A percentile compares a stretch with the other conserved stretches of the same genome.
Conservation (phyloP, 805 yeast genomes). For the Metschnikowia dekortorum region DNA sequence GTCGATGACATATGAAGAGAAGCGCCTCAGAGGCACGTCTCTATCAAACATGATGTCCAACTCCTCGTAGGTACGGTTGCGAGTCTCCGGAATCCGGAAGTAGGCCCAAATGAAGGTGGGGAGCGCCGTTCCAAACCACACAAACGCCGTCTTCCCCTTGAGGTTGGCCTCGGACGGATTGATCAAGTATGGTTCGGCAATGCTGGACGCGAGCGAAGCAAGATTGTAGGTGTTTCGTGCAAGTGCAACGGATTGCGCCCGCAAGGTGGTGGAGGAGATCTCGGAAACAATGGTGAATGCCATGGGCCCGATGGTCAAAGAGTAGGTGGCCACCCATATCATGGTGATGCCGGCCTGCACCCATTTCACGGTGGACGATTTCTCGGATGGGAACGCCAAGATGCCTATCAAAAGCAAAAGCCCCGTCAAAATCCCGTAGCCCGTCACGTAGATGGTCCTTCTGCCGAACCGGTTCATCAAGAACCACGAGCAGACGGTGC, state of each 20-base stretch:
- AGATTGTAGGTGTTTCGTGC: constrained; percentile 10
- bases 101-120: constrained; percentile 27
- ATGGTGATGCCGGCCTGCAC: constrained; percentile 21
- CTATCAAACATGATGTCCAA: constrained; percentile 10
- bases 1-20: constrained; percentile 3
- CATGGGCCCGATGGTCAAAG: constrained; percentile 10
- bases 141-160: constrained; percentile 12
- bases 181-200: constrained; percentile 9
- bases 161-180: constrained; percentile 11
- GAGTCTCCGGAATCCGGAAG: constrained; percentile 14
- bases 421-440: neutral
- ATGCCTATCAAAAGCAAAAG: constrained; percentile 9
- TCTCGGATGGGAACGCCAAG: constrained; percentile 14
- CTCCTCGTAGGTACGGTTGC: constrained; percentile 10
- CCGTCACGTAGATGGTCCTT: constrained; percentile 7
- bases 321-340: constrained; percentile 10
- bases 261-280: constrained; percentile 9
- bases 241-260: constrained; percentile 11
- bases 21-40: constrained; percentile 5
- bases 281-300: constrained; percentile 11
- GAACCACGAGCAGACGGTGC: constrained; percentile 10
- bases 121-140: constrained; percentile 15
- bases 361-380: constrained; percentile 18
- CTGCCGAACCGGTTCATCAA: constrained; percentile 6
- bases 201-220: constrained; percentile 9